Evolutionary conservation across 208 protist species (phyloP), one percentile per base, ranked within the genome.

Genomic region (Wallacemonas rigidus): DNA sequence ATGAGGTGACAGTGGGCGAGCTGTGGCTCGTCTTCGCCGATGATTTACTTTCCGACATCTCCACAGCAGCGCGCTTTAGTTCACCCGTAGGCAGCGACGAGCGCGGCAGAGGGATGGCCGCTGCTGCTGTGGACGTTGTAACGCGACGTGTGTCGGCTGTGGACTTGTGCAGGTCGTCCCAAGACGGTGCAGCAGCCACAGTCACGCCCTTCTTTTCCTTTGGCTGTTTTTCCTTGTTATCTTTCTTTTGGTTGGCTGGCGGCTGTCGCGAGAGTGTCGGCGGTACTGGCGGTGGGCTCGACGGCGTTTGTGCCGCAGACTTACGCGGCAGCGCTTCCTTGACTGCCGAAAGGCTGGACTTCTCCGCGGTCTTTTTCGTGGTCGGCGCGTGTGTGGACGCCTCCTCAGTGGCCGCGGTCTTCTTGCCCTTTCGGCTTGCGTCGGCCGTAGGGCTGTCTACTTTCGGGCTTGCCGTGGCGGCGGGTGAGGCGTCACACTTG

Each of bases 61-160:
- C 38, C 11, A 7, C 4, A 9, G 5, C 57, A 7, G 44, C 57
- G 6, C 7, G 36, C 57, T 63, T 63, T n/a, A 0, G 14, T 17
- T 15, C 53, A 57, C 14, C 57, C 44, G 57, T 5, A 44, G 9
- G 57, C n/a, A n/a, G 17, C 7, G 57, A 63, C 5, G 57, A 63
- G 57, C 57, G 57, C 39, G 57, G 57, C 57, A 63, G 57, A 39
- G 57, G 57, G 44, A 63, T 63, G 36, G n/a, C 39, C 9, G 53
- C 53, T 26, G 26, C 14, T n/a, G 53, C n/a, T 26, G 26, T 26
- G 26, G n/a, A 58, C 53, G 53, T 0, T 15, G 11, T 8, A n/a
- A 0, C 9, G 53, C 14, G 53, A 7, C 26, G 11, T 36, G n/a
- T 15, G 45, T 50, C 45, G 45, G 45, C 45, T 50, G 45, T 12